Evolutionary conservation across 129 eudicot species (phyloP).

Genomic region (Centrapalus pauciflorus): DNA sequence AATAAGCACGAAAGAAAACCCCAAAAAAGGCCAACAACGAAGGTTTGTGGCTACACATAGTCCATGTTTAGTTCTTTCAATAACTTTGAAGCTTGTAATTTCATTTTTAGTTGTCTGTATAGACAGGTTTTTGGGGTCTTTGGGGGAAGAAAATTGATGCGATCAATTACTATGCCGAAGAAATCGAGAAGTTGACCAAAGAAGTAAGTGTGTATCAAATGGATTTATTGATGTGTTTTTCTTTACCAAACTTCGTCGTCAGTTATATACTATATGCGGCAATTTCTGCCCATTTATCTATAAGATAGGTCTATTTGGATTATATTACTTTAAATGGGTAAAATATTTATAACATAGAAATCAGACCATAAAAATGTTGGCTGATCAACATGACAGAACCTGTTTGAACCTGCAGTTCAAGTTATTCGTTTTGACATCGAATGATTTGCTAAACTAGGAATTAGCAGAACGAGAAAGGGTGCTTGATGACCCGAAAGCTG

Average conservation of each 20-base stretch:
- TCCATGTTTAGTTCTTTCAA: background rate
- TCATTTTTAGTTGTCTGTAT: conserved; percentile 33
- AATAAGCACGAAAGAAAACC: conserved; percentile 71
- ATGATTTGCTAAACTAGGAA: conserved; percentile 42
- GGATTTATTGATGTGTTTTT: background rate
- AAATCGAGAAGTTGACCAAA: conserved; percentile 56
- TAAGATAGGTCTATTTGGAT: background rate
- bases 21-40: conserved; percentile 50
- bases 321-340: background rate
- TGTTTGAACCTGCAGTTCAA: background rate
- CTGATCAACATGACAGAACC: background rate
- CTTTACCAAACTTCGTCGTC: background rate
- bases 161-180: conserved; percentile 65
- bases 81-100: conserved; percentile 3
- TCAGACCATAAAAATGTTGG: no score
- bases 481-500: conserved; percentile 66
- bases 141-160: conserved; percentile 89
- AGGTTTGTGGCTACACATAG: conserved; percentile 46
- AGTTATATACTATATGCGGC: background rate
- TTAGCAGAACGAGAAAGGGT: conserved; percentile 68
- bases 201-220: conserved; percentile 45
- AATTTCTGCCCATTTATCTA: background rate
- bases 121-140: conserved; percentile 99
- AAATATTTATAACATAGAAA: no score
- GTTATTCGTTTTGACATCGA: background rate